These are phyloP conservation scores for Saccharomyces pastorianus DNA, from an alignment of 1,139 yeast species.

Conservation along the genomic window DNA sequence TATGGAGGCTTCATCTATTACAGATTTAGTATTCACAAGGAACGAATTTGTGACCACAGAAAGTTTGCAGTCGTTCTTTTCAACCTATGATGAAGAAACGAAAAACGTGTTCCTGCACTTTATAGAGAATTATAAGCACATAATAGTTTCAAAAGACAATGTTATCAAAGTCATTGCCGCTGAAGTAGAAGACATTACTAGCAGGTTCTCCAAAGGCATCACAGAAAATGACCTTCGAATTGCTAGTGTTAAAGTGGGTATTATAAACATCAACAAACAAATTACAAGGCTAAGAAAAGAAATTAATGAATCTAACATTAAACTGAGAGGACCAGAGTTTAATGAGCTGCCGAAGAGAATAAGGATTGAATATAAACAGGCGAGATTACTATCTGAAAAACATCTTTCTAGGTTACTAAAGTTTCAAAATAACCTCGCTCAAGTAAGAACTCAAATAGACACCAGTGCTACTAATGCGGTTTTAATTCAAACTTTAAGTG, in stretches of 20 bases:
- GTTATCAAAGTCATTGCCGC: slow-evolving; percentile 20
- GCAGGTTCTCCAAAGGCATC: slow-evolving; percentile 11
- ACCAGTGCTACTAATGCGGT: slow-evolving; percentile 41
- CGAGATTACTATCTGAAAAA: slow-evolving; percentile 30
- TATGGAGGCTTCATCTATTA: slow-evolving; percentile 14
- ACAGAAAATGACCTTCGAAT: slow-evolving; percentile 32
- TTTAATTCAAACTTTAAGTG: slow-evolving; percentile 34
- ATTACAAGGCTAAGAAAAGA: slow-evolving; percentile 14
- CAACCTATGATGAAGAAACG: slow-evolving; percentile 8
- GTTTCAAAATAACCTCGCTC: slow-evolving; percentile 35
- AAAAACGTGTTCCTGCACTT: slow-evolving; percentile 17
- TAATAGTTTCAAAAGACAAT: slow-evolving; percentile 11
- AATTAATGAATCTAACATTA: slow-evolving; percentile 7
- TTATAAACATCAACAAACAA: slow-evolving; percentile 12
- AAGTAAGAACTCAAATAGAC: slow-evolving; percentile 40
- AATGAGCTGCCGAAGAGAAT: slow-evolving; percentile 10
- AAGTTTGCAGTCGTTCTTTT: slow-evolving; percentile 9
- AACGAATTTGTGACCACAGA: slow-evolving; percentile 15
- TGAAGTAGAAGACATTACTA: slow-evolving; percentile 4
- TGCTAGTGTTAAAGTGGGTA: slow-evolving; percentile 26
- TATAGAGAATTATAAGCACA: slow-evolving; percentile 14
- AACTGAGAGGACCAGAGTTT: slow-evolving; percentile 9
- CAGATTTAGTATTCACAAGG: slow-evolving; percentile 20
- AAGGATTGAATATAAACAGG: slow-evolving; percentile 21
- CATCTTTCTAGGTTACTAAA: slow-evolving; percentile 32